Evolutionary conservation across 2,329 filamentous ascomycete genomes (phyloP).

Genomic region (Arthroderma sp.): DNA sequence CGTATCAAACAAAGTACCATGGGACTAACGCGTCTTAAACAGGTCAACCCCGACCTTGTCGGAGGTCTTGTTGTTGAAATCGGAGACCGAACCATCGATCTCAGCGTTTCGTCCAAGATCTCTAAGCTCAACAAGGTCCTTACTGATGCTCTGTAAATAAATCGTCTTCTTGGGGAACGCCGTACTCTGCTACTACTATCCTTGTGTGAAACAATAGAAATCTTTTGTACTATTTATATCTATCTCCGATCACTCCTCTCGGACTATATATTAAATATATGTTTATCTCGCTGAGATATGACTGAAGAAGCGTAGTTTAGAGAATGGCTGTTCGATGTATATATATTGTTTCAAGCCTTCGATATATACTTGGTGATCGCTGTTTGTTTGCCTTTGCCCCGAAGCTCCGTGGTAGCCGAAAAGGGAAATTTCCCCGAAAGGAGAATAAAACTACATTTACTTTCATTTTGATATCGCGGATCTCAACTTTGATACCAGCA

Average conservation of each 20-base stretch:
- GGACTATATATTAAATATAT: neutral
- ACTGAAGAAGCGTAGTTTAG: too few relatives aligned
- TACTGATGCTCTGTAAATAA: slow-evolving; percentile 82
- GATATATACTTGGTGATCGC: too few relatives aligned
- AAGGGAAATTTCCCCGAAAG: too few relatives aligned
- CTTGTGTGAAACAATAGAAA: slow-evolving; percentile 3
- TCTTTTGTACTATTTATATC: slow-evolving; percentile 3
- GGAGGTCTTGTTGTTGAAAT: slow-evolving; percentile 93
- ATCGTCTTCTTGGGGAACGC: neutral
- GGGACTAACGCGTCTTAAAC: slow-evolving; percentile 6
- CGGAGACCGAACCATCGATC: slow-evolving; percentile 94
- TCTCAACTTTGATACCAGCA: too few relatives aligned
- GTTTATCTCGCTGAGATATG: too few relatives aligned
- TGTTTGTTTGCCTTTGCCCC: too few relatives aligned
- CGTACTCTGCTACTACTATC: neutral
- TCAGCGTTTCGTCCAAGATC: slow-evolving; percentile 88
- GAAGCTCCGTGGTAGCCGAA: too few relatives aligned
- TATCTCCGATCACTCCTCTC: neutral
- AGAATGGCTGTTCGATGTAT: too few relatives aligned
- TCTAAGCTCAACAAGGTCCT: slow-evolving; percentile 99
- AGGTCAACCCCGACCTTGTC: slow-evolving; percentile 90
- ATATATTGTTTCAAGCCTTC: too few relatives aligned
- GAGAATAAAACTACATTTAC: too few relatives aligned
- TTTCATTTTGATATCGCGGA: too few relatives aligned
- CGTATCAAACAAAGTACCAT: slow-evolving; percentile 6